phyloP scores from a whole-genome alignment of 1,284 basidiomycete genomes.

The Apiotrichum porosum region DNA sequence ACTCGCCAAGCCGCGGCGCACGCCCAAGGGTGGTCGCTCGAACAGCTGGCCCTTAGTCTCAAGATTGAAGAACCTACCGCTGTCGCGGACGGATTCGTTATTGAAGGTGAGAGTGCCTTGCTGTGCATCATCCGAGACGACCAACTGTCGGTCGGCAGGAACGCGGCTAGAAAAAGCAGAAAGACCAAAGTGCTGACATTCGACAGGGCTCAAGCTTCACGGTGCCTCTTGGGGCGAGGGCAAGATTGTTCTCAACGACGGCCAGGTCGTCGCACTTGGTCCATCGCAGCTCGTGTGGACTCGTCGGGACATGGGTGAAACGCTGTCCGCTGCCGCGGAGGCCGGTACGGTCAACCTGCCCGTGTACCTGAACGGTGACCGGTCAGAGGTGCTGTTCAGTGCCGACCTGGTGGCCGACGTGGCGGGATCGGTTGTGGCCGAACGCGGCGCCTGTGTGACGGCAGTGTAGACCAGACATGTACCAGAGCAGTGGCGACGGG shows the following conservation, averaged over 20 bases:
- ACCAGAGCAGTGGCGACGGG: too few species aligned
- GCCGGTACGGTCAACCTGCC: conserved; percentile 65
- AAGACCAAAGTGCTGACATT: background rate
- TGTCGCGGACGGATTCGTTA: conserved; percentile 67
- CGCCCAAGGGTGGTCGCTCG: conserved; percentile 80
- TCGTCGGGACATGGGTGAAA: conserved; percentile 53
- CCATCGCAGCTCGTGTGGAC: conserved; percentile 82
- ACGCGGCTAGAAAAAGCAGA: too few species aligned
- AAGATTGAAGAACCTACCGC: conserved; percentile 65
- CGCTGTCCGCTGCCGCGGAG: conserved; percentile 17
- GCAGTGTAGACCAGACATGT: conserved; percentile 21
- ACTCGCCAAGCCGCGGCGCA: conserved; percentile 89
- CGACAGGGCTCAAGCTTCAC: conserved; percentile 71
- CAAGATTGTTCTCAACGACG: conserved; percentile 71
- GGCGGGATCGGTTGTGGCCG: conserved; percentile 26
- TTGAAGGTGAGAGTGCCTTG: conserved; percentile 63
- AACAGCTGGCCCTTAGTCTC: conserved; percentile 73
- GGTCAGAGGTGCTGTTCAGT: conserved; percentile 83
- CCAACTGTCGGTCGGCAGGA: too few species aligned
- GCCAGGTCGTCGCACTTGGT: conserved; percentile 66
- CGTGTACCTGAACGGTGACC: conserved; percentile 85
- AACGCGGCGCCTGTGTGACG: conserved; percentile 40
- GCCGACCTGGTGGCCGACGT: conserved; percentile 34
- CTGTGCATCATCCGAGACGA: too few species aligned
- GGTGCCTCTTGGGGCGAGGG: conserved; percentile 71